These are phyloP conservation scores for Cercophora sp. DNA, from an alignment of 495 filamentous ascomycete genomes.

Conservation along the genomic window DNA sequence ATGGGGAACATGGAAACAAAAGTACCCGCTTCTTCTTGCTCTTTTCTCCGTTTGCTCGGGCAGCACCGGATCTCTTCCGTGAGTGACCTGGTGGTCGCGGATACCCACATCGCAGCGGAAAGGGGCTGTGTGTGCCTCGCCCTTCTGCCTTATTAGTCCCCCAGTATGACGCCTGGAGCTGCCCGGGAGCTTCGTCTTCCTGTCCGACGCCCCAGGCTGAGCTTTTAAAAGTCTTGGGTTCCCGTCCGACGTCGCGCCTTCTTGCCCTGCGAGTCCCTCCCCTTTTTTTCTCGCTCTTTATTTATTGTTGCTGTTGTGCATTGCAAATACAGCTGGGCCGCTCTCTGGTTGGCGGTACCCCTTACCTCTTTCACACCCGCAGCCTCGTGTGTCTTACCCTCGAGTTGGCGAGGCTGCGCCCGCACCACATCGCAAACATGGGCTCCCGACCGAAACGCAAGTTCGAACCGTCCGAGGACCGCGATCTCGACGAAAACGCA, in stretches of 20 bases:
- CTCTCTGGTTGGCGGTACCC: no score
- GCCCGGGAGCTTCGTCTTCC: background rate
- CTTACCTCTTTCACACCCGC: no score
- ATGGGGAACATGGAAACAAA: no score
- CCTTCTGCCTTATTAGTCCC: slow-evolving; percentile 2
- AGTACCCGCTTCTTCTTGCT: background rate
- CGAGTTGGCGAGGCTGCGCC: background rate
- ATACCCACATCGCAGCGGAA: no score
- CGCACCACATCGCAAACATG: background rate
- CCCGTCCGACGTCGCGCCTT: no score
- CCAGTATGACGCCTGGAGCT: background rate
- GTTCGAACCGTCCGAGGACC: slow-evolving; percentile 2
- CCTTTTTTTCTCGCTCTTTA: background rate
- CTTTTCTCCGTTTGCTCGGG: background rate
- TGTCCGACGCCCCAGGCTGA: background rate
- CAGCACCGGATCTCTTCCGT: background rate
- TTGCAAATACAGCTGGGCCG: no score
- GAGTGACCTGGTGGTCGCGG: background rate
- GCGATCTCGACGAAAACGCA: background rate
- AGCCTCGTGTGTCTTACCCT: slow-evolving; percentile 3
- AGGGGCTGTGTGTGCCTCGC: slow-evolving; percentile 5
- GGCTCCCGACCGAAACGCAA: slow-evolving; percentile 4
- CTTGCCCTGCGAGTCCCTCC: background rate
- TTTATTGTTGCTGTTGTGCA: background rate
- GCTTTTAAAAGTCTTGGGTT: no score